A percentile compares a stretch with the other conserved stretches of the same genome.
Conservation (phyloP, 1,284 basidiomycete genomes). For the Moesziomyces globuligerus region DNA sequence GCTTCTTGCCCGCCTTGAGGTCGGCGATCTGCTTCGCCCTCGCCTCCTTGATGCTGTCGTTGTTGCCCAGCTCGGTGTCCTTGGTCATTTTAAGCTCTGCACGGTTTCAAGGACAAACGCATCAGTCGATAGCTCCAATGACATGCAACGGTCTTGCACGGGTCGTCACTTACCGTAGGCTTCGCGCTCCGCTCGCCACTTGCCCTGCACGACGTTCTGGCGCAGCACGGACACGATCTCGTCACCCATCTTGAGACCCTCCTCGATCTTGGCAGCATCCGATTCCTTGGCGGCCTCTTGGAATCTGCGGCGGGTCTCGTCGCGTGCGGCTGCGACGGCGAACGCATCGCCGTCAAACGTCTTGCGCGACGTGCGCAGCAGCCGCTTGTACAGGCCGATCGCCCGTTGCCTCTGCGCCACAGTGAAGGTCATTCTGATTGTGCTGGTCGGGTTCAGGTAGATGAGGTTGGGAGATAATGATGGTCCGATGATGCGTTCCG, state of each 20-base stretch:
- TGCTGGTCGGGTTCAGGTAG: background rate
- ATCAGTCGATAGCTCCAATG: too few species aligned
- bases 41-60: constrained; percentile 61
- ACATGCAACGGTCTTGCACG: too few species aligned
- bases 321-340: constrained; percentile 49
- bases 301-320: constrained; percentile 55
- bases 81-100: constrained; percentile 58
- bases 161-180: constrained; percentile 53
- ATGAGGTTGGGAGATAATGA: background rate
- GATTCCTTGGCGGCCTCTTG: constrained; percentile 40
- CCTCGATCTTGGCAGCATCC: constrained; percentile 54
- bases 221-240: constrained; percentile 59
- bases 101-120: background rate
- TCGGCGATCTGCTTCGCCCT: constrained; percentile 53
- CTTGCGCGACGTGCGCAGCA: constrained; percentile 58
- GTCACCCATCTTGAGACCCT: constrained; percentile 58
- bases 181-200: constrained; percentile 41
- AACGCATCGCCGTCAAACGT: constrained; percentile 54
- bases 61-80: constrained; percentile 65
- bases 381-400: constrained; percentile 59
- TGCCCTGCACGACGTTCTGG: constrained; percentile 65
- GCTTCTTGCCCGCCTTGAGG: constrained; percentile 54
- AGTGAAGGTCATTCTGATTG: constrained; percentile 35
- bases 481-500: constrained; percentile 1
- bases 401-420: constrained; percentile 55